Conservation (phyloP, 1,284 basidiomycete genomes). For the Rhodotorula sp. region DNA sequence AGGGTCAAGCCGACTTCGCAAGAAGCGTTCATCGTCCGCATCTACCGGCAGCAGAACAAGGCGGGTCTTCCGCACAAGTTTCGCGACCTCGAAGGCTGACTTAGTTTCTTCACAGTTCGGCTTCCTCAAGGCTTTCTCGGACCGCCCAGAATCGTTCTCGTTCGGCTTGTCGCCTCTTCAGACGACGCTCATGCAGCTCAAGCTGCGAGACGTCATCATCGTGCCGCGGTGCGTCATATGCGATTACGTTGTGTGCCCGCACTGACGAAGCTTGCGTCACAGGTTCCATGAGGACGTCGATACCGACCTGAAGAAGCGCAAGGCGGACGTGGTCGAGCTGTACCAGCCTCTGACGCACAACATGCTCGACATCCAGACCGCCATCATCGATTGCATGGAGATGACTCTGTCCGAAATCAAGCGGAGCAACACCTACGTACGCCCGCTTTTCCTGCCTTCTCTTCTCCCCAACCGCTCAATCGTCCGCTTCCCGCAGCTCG, state of each 20-base stretch:
- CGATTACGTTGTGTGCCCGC: too few relatives aligned
- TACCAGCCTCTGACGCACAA: slow-evolving; percentile 79
- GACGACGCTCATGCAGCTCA: slow-evolving; percentile 88
- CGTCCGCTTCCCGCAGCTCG: slow-evolving; percentile 60
- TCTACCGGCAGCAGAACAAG: slow-evolving; percentile 81
- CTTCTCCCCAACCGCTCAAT: neutral
- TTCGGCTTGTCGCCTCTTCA: slow-evolving; percentile 86
- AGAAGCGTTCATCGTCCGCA: slow-evolving; percentile 80
- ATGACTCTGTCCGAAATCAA: slow-evolving; percentile 87
- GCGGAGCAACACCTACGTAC: slow-evolving; percentile 75
- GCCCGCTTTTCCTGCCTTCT: slow-evolving; percentile 38
- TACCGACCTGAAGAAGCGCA: slow-evolving; percentile 69
- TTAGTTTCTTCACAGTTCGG: slow-evolving; percentile 56
- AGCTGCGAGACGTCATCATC: slow-evolving; percentile 80
- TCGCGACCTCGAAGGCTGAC: neutral
- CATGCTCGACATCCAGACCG: slow-evolving; percentile 88
- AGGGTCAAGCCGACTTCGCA: slow-evolving; percentile 79
- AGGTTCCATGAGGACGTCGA: slow-evolving; percentile 90
- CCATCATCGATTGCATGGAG: slow-evolving; percentile 92
- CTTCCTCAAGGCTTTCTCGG: slow-evolving; percentile 95
- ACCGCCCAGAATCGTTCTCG: slow-evolving; percentile 91
- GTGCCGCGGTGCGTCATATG: slow-evolving; percentile 70
- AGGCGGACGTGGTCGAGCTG: slow-evolving; percentile 89
- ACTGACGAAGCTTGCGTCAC: neutral
- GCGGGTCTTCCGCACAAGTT: slow-evolving; percentile 41